Evolutionary conservation across 2,329 filamentous ascomycete genomes (phyloP).

Genomic region (Fusarium praegraminearum): DNA sequence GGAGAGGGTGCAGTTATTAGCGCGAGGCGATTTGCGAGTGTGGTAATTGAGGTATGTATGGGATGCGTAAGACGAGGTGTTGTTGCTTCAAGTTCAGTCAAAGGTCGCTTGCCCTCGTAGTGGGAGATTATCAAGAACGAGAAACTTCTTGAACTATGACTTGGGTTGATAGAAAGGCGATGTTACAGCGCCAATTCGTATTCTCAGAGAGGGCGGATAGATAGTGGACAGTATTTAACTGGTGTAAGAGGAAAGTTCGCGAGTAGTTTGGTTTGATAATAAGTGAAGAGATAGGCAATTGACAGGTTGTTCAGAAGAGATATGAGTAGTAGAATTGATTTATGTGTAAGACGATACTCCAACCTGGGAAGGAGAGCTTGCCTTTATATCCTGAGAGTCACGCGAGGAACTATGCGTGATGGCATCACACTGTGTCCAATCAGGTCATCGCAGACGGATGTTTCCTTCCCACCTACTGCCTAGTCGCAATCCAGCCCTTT

Average conservation of each 20-base stretch:
- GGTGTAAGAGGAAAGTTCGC: slow-evolving; percentile 3
- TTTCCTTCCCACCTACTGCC: slow-evolving; percentile 18
- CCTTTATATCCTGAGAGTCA: slow-evolving; percentile 47
- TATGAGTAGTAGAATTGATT: background rate
- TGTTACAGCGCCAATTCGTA: background rate
- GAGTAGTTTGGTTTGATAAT: background rate
- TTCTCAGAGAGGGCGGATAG: slow-evolving; percentile 7
- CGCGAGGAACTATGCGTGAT: slow-evolving; percentile 43
- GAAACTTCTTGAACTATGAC: background rate
- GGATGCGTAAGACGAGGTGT: slow-evolving; percentile 10
- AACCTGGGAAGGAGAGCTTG: slow-evolving; percentile 33
- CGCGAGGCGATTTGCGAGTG: background rate
- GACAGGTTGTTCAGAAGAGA: slow-evolving; percentile 8
- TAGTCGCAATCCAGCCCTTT: background rate
- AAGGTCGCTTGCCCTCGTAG: slow-evolving; percentile 9
- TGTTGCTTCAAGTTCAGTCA: slow-evolving; percentile 9
- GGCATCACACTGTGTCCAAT: slow-evolving; percentile 48
- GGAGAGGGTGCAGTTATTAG: slow-evolving; percentile 10
- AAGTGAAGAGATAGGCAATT: background rate
- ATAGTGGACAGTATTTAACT: background rate
- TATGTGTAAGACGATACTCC: slow-evolving; percentile 7
- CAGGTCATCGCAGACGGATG: slow-evolving; percentile 45
- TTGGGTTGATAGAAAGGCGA: background rate
- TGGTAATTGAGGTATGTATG: slow-evolving; percentile 2
- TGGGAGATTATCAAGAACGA: background rate